Evolutionary conservation across 2,329 filamentous ascomycete genomes (phyloP), one percentile per base, ranked within the genome.

Genomic region (Fusarium beomiforme): DNA sequence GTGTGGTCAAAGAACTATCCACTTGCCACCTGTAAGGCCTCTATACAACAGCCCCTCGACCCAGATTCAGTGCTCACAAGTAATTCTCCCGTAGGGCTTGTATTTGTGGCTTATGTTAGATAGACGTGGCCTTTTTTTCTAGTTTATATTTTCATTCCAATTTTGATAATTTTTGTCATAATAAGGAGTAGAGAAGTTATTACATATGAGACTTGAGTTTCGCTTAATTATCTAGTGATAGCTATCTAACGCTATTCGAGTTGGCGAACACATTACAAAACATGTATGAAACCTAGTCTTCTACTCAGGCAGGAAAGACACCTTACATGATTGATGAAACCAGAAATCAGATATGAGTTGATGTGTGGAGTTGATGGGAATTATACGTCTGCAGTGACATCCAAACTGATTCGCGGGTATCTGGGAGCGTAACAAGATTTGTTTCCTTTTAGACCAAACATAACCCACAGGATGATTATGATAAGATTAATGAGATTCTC

Each of bases 401-500:
- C 31, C 17, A 9, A 36, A n/a, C n/a, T 14, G 24, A 23, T 37
- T 43, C 29, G 21, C 23, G 23, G 43, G 14, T 16, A 31, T 19
- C 3, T 36, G n/a, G 44, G 43, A 33, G 23, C 34, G 31, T 31
- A 44, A 42, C 23, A 19, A 54, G 33, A 36, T 36, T 23, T 41
- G 34, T 44, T 43, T 7, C 29, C 39, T 41, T 58, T 39, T 50
- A 60, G 49, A 55, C 39, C 21, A 33, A 46, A 21, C 42, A 29
- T 21, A 39, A 21, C 16, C 26, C 24, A 21, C 21, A 39, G 26
- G 24, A 39, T 14, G 26, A 39, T 13, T 34, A 59, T 67, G 63
- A 59, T 43, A 50, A 59, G 44, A 58, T 72, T 49, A 37, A 41
- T 37, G 44, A 59, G 24, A 53, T 33, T 49, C 29, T 31, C 26